These are phyloP conservation scores for Sarocladium oryzae DNA, from an alignment of 2,329 filamentous ascomycete genomes.

Conservation along the genomic window DNA sequence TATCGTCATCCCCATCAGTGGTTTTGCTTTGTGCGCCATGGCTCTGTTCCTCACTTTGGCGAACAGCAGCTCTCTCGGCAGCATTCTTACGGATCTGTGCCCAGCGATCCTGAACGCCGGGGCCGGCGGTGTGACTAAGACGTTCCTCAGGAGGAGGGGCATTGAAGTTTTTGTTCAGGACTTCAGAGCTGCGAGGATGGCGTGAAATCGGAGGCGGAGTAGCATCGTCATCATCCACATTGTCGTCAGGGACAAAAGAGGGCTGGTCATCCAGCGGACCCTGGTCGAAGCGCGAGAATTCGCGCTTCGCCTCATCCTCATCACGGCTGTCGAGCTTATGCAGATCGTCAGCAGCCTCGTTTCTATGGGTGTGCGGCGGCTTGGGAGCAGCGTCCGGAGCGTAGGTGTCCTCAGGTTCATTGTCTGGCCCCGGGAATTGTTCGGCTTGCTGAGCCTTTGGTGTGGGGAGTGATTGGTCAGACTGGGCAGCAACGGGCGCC, in stretches of 20 bases:
- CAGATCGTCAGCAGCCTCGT: conserved; percentile 27
- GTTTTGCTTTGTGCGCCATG: conserved; percentile 73
- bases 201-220: conserved; percentile 43
- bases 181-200: conserved; percentile 18
- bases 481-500: neutral
- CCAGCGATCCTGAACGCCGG: conserved; percentile 68
- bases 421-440: neutral
- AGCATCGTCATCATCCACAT: conserved; percentile 39
- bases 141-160: conserved; percentile 33
- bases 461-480: conserved; percentile 1
- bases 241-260: conserved; percentile 64
- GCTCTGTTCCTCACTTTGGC: conserved; percentile 36
- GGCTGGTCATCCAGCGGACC: conserved; percentile 83
- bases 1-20: conserved; percentile 11
- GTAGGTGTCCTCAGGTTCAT: conserved; percentile 11
- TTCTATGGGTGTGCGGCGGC: neutral
- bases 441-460: neutral
- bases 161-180: conserved; percentile 14
- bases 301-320: conserved; percentile 50
- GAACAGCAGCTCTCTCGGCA: conserved; percentile 65
- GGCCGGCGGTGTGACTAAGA: conserved; percentile 26
- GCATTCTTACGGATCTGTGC: conserved; percentile 95
- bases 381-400: conserved; percentile 11
- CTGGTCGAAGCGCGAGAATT: conserved; percentile 72
- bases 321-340: conserved; percentile 57